phyloP scores from a whole-genome alignment of 805 yeast species.

The Lachancea thermotolerans region DNA sequence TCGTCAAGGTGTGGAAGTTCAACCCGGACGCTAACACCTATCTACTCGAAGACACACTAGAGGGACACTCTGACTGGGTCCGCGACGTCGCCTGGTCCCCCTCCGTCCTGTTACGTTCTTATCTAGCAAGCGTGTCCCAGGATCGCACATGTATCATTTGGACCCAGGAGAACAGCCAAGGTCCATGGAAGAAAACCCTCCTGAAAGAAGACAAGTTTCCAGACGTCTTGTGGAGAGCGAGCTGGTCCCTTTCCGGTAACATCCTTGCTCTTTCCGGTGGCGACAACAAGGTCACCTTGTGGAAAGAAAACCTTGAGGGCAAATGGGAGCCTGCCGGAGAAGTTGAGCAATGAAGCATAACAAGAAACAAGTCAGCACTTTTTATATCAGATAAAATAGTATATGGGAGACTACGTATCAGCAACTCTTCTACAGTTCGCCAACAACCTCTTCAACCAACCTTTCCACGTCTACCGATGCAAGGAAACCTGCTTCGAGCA shows the following conservation, averaged over 20 bases:
- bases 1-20: constrained; percentile 84
- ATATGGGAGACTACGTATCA: background rate
- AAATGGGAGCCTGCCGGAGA: constrained; percentile 98
- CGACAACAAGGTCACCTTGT: constrained; percentile 88
- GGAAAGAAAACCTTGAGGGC: constrained; percentile 92
- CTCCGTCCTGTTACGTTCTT: constrained; percentile 74
- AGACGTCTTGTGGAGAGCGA: constrained; percentile 96
- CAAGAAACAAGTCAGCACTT: background rate
- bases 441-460: constrained; percentile 57
- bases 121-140: constrained; percentile 94
- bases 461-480: constrained; percentile 78
- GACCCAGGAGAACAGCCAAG: constrained; percentile 69
- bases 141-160: constrained; percentile 92
- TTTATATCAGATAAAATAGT: background rate
- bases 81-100: constrained; percentile 99
- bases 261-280: constrained; percentile 94
- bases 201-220: constrained; percentile 80
- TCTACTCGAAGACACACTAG: constrained; percentile 65
- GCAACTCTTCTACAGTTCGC: constrained; percentile 26
- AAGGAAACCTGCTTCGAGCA: constrained; percentile 66
- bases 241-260: constrained; percentile 96
- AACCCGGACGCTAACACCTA: constrained; percentile 52
- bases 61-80: constrained; percentile 97
- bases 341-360: constrained; percentile 61
- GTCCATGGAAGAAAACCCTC: constrained; percentile 74